Evolutionary conservation across 495 filamentous ascomycete genomes (phyloP).

Genomic region (Darksidea phi): DNA sequence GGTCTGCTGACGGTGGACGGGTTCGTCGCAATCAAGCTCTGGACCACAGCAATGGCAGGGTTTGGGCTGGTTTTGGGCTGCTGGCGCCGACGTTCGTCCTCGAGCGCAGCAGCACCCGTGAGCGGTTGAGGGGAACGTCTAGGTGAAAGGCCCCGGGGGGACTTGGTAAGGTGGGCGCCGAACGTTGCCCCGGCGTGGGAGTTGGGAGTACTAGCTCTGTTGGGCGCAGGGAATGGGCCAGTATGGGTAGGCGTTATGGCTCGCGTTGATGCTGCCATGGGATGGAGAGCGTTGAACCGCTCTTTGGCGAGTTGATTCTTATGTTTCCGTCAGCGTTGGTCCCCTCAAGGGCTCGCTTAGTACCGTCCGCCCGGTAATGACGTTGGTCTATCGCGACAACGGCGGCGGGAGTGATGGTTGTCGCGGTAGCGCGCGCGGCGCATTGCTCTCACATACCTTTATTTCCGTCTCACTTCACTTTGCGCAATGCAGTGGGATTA

Average conservation of each 20-base stretch:
- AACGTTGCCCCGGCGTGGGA: conserved; percentile 26
- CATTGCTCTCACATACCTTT: conserved; percentile 26
- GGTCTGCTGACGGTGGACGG: conserved; percentile 54
- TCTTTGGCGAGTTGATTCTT: not conserved
- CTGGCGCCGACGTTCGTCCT: conserved; percentile 54
- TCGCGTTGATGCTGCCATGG: conserved; percentile 38
- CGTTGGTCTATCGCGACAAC: not conserved
- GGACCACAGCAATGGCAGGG: conserved; percentile 53
- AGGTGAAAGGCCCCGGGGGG: conserved; percentile 53
- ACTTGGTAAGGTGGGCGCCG: conserved; percentile 45
- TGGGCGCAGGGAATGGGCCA: conserved; percentile 37
- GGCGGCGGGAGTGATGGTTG: conserved; percentile 2
- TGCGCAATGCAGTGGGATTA: not conserved
- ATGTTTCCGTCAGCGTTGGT: conserved; percentile 15
- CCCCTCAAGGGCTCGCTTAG: conserved; percentile 2
- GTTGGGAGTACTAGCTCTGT: conserved; percentile 36
- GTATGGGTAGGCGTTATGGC: conserved; percentile 40
- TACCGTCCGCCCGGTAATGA: not conserved
- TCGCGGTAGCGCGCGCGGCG: not conserved
- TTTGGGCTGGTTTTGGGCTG: conserved; percentile 53
- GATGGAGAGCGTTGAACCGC: not conserved
- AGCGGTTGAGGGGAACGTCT: conserved; percentile 49
- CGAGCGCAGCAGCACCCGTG: conserved; percentile 57
- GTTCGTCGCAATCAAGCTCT: conserved; percentile 55
- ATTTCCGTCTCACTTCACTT: conserved; percentile 2